These are phyloP conservation scores for Helianthus annuus DNA, from an alignment of 129 eudicot genomes.

Conservation along the genomic window HanXRQr2.0-SUNRISE NC_035441.2:162059203-162059702, in stretches of 20 bases:
- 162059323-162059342: background rate
- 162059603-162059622: conserved; percentile 25
- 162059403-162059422: conserved; percentile 61
- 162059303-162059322: no score
- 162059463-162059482: conserved; percentile 46
- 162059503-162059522: conserved; percentile 19
- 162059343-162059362: conserved; percentile 28
- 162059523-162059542: conserved; percentile 5
- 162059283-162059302: no score
- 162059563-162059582: conserved; percentile 50
- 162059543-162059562: conserved; percentile 49
- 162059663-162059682: conserved; percentile 25
- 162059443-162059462: conserved; percentile 51
- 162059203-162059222: conserved; percentile 50
- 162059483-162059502: conserved; percentile 30
- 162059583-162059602: conserved; percentile 43
- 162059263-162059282: no score
- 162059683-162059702: conserved; percentile 54
- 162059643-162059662: conserved; percentile 42
- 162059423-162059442: conserved; percentile 67
- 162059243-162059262: no score
- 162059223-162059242: no score
- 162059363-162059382: conserved; percentile 30
- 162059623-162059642: conserved; percentile 57
- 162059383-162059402: conserved; percentile 59